These are phyloP conservation scores for Emmonsiellopsis sp. DNA, from an alignment of 2,329 filamentous ascomycete genomes.

Conservation along the genomic window DNA sequence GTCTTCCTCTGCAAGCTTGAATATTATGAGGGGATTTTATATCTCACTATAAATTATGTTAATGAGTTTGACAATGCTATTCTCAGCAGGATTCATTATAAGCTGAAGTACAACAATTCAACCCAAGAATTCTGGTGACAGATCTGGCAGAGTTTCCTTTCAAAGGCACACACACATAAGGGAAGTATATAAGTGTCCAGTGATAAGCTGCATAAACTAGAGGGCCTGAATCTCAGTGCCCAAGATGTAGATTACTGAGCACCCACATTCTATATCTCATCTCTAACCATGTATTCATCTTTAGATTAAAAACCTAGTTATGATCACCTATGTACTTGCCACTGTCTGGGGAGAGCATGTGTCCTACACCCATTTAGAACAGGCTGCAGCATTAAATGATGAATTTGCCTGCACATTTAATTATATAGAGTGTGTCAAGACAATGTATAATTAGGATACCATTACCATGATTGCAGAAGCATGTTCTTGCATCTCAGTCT, in stretches of 20 bases:
- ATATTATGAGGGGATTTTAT: constrained; percentile 31
- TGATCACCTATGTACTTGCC: constrained; percentile 4
- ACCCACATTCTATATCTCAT: constrained; percentile 14
- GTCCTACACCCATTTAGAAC: constrained; percentile 3
- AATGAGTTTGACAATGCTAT: constrained; percentile 29
- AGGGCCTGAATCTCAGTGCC: neutral
- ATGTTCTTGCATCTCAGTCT: neutral
- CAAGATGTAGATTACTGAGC: constrained; percentile 13
- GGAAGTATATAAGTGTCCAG: constrained; percentile 7
- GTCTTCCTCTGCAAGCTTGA: constrained; percentile 33
- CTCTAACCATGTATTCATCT: neutral
- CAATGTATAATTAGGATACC: neutral
- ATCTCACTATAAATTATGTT: constrained; percentile 31
- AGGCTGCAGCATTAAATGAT: constrained; percentile 3
- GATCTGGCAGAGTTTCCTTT: constrained; percentile 23
- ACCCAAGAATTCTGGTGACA: constrained; percentile 14
- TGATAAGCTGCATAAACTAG: neutral
- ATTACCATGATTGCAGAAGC: neutral
- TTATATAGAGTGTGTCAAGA: neutral
- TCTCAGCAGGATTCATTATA: constrained; percentile 25
- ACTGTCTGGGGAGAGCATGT: neutral
- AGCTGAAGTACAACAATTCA: constrained; percentile 23
- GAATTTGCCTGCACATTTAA: neutral
- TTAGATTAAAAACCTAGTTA: constrained; percentile 9
- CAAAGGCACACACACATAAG: constrained; percentile 10